These are phyloP conservation scores for Vitis cinerea DNA, from an alignment of 164 flowering plant genomes.

Conservation along the genomic window DNA sequence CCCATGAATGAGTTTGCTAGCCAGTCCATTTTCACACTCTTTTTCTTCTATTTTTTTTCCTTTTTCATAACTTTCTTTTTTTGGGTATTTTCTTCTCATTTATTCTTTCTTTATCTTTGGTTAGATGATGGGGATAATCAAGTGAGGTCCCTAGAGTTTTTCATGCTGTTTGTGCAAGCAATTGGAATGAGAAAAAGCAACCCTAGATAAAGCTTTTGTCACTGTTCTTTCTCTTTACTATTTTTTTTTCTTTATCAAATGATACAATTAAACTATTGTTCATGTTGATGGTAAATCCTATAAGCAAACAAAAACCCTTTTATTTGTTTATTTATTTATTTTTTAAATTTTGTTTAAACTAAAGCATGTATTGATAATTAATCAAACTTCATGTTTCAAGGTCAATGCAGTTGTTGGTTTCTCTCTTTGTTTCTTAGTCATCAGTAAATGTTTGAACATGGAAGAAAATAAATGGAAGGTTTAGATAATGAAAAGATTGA, in stretches of 20 bases:
- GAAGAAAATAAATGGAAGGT: too few relatives aligned
- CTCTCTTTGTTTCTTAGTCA: too few relatives aligned
- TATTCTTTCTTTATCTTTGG: background rate
- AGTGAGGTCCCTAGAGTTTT: constrained; percentile 10
- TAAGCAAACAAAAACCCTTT: too few relatives aligned
- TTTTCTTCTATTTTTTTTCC: background rate
- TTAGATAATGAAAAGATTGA: background rate
- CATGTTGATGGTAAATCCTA: background rate
- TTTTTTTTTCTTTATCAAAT: background rate
- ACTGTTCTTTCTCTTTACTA: background rate
- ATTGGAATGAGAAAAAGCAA: constrained; percentile 10
- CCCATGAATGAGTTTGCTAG: constrained; percentile 12
- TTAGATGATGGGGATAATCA: constrained; percentile 26
- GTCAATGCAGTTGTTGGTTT: too few relatives aligned
- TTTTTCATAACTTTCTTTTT: background rate
- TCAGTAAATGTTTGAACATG: too few relatives aligned
- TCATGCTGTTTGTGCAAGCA: constrained; percentile 33
- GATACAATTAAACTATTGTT: background rate
- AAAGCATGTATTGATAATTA: too few relatives aligned
- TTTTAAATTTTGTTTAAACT: too few relatives aligned
- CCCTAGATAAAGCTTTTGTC: constrained; percentile 6
- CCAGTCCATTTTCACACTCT: constrained; percentile 7
- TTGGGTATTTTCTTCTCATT: constrained; percentile 1
- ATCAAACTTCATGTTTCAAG: too few relatives aligned
- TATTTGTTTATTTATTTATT: too few relatives aligned